phyloP scores from a whole-genome alignment of 306 rosid species.

The Castanopsis chinensis region DNA sequence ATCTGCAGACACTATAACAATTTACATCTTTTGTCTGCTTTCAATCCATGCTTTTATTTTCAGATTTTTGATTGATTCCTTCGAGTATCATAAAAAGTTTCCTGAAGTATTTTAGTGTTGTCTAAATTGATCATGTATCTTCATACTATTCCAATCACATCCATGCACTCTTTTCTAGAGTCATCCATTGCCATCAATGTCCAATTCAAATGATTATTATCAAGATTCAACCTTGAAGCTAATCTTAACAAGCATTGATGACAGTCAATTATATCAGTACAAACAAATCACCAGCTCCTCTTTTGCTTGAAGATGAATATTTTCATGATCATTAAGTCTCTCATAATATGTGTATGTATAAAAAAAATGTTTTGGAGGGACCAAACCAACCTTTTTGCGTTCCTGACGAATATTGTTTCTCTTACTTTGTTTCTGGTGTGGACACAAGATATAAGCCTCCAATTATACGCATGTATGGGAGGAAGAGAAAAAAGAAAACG shows the following conservation, averaged over 20 bases:
- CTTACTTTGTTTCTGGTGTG: conserved; percentile 88
- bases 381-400: conserved; percentile 73
- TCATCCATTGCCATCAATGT: background rate
- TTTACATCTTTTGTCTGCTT: background rate
- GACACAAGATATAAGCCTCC: no score
- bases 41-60: background rate
- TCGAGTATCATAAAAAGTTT: background rate
- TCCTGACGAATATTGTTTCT: conserved; percentile 96
- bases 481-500: no score
- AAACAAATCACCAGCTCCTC: background rate
- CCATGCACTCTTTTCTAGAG: background rate
- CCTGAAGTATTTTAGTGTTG: background rate
- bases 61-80: background rate
- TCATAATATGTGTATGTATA: background rate
- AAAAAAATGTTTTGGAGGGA: background rate
- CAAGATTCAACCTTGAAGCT: background rate
- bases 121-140: background rate
- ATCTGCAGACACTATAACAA: background rate
- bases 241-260: background rate
- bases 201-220: background rate
- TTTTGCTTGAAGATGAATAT: background rate
- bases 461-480: no score
- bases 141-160: background rate
- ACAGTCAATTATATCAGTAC: background rate
- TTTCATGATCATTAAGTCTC: background rate